These are phyloP conservation scores for Chlorella variabilis DNA, from an alignment of 163 green algal genomes.

Conservation along the genomic window DNA sequence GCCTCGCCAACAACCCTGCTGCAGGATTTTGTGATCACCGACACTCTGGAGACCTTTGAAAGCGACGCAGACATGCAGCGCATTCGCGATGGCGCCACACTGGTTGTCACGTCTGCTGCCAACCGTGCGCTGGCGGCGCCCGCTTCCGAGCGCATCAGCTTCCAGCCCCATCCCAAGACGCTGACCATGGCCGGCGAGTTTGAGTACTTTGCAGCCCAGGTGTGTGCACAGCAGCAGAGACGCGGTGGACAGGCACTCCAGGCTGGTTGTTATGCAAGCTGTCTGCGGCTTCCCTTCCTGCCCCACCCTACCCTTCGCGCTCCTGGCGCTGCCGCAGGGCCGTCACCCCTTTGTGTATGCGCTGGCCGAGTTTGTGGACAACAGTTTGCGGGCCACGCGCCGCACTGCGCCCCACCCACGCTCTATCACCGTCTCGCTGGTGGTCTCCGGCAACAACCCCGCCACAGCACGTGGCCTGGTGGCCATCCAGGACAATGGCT, in stretches of 20 bases:
- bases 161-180: conserved; percentile 86
- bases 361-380: conserved; percentile 88
- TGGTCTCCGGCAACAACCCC: conserved; percentile 10
- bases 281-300: too few species aligned
- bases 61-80: conserved; percentile 40
- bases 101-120: conserved; percentile 37
- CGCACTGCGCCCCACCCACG: conserved; percentile 7
- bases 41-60: conserved; percentile 32
- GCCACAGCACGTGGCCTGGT: conserved; percentile 52
- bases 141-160: conserved; percentile 72
- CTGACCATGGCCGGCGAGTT: conserved; percentile 87
- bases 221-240: neutral
- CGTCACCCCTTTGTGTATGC: conserved; percentile 84
- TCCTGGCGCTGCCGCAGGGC: too few species aligned
- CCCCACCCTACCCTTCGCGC: too few species aligned
- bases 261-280: neutral
- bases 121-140: conserved; percentile 13
- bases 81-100: conserved; percentile 29
- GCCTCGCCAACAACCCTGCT: too few species aligned
- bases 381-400: conserved; percentile 73
- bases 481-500: conserved; percentile 79
- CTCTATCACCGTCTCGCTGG: conserved; percentile 50
- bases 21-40: conserved; percentile 53
- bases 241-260: neutral
- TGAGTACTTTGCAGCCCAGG: conserved; percentile 85